Evolutionary conservation across 1,139 yeast species (phyloP), one percentile per base, ranked within the genome.

Genomic region (Geotrichum armillariae): DNA sequence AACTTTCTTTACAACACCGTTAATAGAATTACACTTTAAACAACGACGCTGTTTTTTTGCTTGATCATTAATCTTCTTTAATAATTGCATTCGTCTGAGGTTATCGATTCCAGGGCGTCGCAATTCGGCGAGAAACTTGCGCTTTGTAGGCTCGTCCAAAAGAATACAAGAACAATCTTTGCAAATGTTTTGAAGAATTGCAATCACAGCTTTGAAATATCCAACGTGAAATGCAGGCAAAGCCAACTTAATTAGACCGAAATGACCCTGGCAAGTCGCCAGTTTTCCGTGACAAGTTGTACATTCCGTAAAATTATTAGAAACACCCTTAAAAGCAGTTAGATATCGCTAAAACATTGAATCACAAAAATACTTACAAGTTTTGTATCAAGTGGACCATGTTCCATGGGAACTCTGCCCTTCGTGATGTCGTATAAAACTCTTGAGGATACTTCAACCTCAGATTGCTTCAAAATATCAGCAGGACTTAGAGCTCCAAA

Each of bases 141-240:
- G 73, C 60, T 85, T 86, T 31, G 82, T 76, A 39, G 75, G 78
- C 58, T 88, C 96, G 58, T 84, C 89, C 39, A 94, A 70, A 56
- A 94, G 70, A 21, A 94, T 70, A 7, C 85, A 74, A 0, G 95
- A 86, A 71, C 99, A 94, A 58, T 79, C 82, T 67, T 94, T 94
- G 75, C 99, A 94, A 56, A 94, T 84, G 53, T 88, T 82, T 68
- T 94, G 99, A 51, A 94, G 72, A 46, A 94, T 91, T 62, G 83
- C 85, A 57, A 94, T 87, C 35, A 89, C 87, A 36, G 94, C 84
- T 67, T 91, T 93, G 76, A 94, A 93, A 66, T 90, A 94, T 4
- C 99, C 99, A 41, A 93, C 95, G 65, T 94, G 99, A 71, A 93
- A 94, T 16, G 91, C 98, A 1, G 99, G 99, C 46, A 94, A 74